A percentile compares a stretch with the other conserved stretches of the same genome.
These are phyloP conservation scores for Aurantiochytrium sp. DNA, from an alignment of 108 stramenopile genomes.

Conservation along the genomic window DNA sequence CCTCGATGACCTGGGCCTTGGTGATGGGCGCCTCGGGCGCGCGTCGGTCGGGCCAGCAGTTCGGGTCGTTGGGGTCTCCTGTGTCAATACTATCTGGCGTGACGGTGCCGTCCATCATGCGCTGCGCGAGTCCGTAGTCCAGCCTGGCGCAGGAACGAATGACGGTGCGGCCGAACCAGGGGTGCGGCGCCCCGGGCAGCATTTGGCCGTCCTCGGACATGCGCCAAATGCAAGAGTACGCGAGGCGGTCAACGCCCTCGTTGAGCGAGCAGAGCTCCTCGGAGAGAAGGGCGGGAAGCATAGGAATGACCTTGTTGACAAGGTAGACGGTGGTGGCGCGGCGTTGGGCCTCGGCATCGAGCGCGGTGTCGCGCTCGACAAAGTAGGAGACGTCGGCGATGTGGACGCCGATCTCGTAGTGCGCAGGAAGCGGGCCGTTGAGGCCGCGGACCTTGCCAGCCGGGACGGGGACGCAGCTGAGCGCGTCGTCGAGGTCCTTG, in stretches of 20 bases:
- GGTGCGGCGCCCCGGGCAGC: constrained; percentile 37
- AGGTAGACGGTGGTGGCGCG: constrained; percentile 92
- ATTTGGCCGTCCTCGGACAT: constrained; percentile 80
- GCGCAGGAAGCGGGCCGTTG: constrained; percentile 56
- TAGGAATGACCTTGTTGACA: constrained; percentile 82
- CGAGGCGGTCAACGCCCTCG: constrained; percentile 85
- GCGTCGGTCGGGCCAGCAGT: constrained; percentile 71
- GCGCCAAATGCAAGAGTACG: constrained; percentile 86
- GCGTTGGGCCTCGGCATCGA: constrained; percentile 80
- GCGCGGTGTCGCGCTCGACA: constrained; percentile 62
- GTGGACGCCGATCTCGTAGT: constrained; percentile 82
- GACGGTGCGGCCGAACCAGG: constrained; percentile 87
- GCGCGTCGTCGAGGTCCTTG: constrained; percentile 89
- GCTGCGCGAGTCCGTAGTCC: constrained; percentile 90
- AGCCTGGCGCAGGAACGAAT: constrained; percentile 87
- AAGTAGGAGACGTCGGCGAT: constrained; percentile 97
- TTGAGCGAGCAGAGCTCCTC: constrained; percentile 89
- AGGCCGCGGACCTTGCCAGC: constrained; percentile 41
- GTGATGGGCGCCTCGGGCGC: constrained; percentile 76
- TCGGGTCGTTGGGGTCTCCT: constrained; percentile 46
- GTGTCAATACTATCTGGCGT: constrained; percentile 55
- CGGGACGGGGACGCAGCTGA: constrained; percentile 50
- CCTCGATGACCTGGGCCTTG: constrained; percentile 71
- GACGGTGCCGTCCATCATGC: constrained; percentile 78
- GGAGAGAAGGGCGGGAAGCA: constrained; percentile 82